A percentile compares a stretch with the other conserved stretches of the same genome.
Conservation (phyloP, 352 stramenopile genomes). For the Pythium apleroticum region DNA sequence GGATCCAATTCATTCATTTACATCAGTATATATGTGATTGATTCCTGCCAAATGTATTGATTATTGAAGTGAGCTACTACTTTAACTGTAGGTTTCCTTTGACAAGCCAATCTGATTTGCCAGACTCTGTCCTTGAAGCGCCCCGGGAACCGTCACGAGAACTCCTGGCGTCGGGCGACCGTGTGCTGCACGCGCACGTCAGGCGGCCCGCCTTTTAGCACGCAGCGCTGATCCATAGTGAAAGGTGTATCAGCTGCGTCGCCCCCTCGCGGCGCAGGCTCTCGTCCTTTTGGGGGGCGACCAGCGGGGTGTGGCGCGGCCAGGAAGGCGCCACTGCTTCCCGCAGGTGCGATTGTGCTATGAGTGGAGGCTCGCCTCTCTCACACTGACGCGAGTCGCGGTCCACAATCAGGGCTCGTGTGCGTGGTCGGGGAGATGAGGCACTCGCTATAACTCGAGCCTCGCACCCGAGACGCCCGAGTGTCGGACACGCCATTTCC, state of each 20-base stretch:
- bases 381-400: no score
- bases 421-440: not conserved
- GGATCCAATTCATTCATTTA: not conserved
- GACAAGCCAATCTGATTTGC: not conserved
- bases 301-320: no score
- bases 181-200: not conserved
- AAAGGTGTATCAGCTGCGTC: not conserved
- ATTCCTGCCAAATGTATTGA: not conserved
- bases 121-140: not conserved
- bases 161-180: not conserved
- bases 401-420: not conserved
- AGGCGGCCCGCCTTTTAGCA: no score
- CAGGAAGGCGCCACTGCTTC: not conserved
- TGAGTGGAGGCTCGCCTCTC: not conserved
- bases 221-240: not conserved
- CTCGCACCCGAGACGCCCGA: no score
- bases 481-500: no score
- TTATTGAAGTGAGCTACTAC: not conserved
- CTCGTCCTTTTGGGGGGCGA: no score
- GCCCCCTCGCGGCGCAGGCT: not conserved
- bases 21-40: not conserved
- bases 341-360: not conserved
- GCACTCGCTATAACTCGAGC: not conserved
- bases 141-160: not conserved
- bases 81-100: not conserved